These are phyloP conservation scores for Domatiomyces globalis DNA, from an alignment of 2,329 filamentous ascomycete species.

Conservation along the genomic window DNA sequence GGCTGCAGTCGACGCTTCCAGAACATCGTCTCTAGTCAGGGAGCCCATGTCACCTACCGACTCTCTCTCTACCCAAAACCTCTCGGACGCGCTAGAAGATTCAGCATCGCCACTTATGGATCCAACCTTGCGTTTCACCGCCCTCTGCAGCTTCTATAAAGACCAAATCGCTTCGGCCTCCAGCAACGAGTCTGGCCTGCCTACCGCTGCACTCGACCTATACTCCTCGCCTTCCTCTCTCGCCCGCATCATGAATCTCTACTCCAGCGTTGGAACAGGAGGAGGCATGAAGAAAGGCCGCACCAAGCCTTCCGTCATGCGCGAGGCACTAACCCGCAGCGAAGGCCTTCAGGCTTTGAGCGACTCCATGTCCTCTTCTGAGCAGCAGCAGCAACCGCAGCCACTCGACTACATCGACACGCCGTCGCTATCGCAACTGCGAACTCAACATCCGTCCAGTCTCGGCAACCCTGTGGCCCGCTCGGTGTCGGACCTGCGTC, in stretches of 20 bases:
- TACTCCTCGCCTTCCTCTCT: constrained; percentile 64
- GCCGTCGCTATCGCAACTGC: constrained; percentile 9
- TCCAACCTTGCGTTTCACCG: constrained; percentile 56
- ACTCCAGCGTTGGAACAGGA: constrained; percentile 44
- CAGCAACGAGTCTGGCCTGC: constrained; percentile 29
- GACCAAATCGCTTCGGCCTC: constrained; percentile 55
- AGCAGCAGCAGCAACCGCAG: constrained; percentile 34
- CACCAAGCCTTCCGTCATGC: constrained; percentile 57
- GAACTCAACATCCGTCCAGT: constrained; percentile 38
- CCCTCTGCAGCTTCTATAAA: constrained; percentile 68
- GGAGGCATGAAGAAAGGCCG: constrained; percentile 49
- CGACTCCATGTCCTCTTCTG: constrained; percentile 36
- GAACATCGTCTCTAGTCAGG: constrained; percentile 10
- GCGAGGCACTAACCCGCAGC: constrained; percentile 55
- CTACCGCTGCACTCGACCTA: constrained; percentile 37
- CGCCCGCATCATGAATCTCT: constrained; percentile 81
- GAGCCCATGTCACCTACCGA: constrained; percentile 8
- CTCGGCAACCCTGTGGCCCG: constrained; percentile 30
- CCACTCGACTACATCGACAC: constrained; percentile 11
- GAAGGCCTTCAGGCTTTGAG: constrained; percentile 51
- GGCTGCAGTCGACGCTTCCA: constrained; percentile 4
- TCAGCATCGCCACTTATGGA: constrained; percentile 30
- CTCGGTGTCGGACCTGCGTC: constrained; percentile 62
- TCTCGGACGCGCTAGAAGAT: constrained; percentile 21
- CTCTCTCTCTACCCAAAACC: constrained; percentile 3